These are phyloP conservation scores for Arctium lappa DNA, from an alignment of 129 eudicot species.

Conservation along the genomic window DNA sequence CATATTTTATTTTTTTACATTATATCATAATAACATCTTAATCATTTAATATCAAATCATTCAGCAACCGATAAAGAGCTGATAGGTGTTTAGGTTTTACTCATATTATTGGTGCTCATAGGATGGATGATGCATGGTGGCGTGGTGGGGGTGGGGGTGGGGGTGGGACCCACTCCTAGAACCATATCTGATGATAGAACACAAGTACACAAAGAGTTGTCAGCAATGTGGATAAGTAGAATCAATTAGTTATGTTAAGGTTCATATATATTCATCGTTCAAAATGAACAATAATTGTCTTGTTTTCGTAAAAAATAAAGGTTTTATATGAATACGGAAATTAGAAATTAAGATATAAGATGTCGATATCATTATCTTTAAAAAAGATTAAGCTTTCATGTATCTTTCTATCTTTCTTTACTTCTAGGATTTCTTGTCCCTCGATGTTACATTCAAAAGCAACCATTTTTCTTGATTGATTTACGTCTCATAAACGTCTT, in stretches of 20 bases:
- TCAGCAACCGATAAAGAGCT: too few relatives aligned
- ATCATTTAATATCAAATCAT: too few relatives aligned
- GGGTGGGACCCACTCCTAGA: slow-evolving; percentile 25
- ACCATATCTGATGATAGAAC: slow-evolving; percentile 39
- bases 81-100: neutral
- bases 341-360: neutral
- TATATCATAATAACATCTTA: too few relatives aligned
- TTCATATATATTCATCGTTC: neutral
- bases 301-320: neutral
- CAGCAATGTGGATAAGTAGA: slow-evolving; percentile 41
- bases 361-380: neutral
- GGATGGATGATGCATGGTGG: slow-evolving; percentile 27
- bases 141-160: slow-evolving; percentile 9
- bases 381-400: neutral
- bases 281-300: neutral
- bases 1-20: too few relatives aligned
- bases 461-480: neutral
- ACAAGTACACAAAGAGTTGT: slow-evolving; percentile 34
- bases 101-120: slow-evolving; percentile 22
- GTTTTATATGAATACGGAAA: neutral
- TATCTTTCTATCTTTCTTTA: neutral
- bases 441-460: neutral
- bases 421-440: neutral
- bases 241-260: slow-evolving; percentile 17
- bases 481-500: neutral